Evolutionary conservation across 1,139 yeast genomes (phyloP).

Genomic region (Candida neerlandica): DNA sequence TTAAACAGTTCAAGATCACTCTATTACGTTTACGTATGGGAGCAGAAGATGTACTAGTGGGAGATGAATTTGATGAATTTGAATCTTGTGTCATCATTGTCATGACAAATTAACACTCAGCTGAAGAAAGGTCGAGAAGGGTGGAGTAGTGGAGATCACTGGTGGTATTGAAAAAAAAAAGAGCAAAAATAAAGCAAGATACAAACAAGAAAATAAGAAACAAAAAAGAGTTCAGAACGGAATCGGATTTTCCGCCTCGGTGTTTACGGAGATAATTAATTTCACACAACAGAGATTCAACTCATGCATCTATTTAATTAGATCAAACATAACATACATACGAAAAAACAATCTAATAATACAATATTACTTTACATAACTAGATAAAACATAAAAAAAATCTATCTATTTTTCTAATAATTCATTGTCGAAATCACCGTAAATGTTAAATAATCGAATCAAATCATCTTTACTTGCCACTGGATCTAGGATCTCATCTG

Average conservation of each 20-base stretch:
- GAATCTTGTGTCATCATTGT: background rate
- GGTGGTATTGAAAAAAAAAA: background rate
- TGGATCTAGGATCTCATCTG: slow-evolving; percentile 17
- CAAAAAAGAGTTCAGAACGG: background rate
- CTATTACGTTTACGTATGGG: slow-evolving; percentile 11
- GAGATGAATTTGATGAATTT: background rate
- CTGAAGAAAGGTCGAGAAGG: background rate
- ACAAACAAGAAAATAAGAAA: background rate
- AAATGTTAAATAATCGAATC: slow-evolving; percentile 39
- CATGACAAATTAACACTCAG: background rate
- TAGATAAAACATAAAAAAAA: background rate
- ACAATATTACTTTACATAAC: background rate
- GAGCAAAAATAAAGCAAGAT: background rate
- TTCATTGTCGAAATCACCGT: slow-evolving; percentile 34
- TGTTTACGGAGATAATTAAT: background rate
- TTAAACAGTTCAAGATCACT: slow-evolving; percentile 32
- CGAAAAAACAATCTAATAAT: background rate
- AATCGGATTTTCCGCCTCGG: background rate
- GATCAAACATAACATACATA: background rate
- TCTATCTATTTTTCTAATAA: slow-evolving; percentile 3
- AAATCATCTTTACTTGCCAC: slow-evolving; percentile 37
- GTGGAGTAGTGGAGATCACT: background rate
- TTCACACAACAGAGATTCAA: background rate
- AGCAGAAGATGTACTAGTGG: background rate
- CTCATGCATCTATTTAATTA: background rate